Evolutionary conservation across 2,329 filamentous ascomycete genomes (phyloP).

Genomic region (Sporothrix phasma): DNA sequence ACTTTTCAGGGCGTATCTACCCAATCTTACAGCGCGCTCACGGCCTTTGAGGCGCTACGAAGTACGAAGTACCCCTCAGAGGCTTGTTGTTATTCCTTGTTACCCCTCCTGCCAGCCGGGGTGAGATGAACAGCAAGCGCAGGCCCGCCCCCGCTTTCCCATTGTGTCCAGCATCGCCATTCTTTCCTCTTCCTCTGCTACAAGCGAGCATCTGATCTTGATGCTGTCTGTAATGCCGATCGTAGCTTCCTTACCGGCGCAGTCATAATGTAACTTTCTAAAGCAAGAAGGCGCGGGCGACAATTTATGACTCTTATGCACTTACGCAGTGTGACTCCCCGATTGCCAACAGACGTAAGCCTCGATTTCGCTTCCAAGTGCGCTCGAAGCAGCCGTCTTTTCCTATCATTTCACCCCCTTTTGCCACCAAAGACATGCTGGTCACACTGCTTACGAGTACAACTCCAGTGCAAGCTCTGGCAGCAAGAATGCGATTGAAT

Average conservation of each 20-base stretch:
- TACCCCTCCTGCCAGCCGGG: not conserved
- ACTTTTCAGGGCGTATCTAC: too few relatives aligned
- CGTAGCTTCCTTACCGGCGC: not conserved
- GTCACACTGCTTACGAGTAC: too few relatives aligned
- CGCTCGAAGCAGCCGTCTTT: not conserved
- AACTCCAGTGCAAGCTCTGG: not conserved
- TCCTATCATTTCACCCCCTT: not conserved
- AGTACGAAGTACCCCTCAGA: not conserved
- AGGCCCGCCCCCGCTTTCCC: constrained; percentile 17
- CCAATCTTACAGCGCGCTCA: not conserved
- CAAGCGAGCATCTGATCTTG: not conserved
- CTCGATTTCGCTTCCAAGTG: not conserved
- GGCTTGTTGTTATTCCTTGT: too few relatives aligned
- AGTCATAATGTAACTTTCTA: not conserved
- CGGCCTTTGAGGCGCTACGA: not conserved
- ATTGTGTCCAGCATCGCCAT: constrained; percentile 8
- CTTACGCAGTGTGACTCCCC: too few relatives aligned
- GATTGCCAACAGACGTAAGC: not conserved
- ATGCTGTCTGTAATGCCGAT: not conserved
- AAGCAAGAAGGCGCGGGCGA: not conserved
- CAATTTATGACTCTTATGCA: not conserved
- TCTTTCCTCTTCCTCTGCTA: not conserved
- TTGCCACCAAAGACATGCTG: not conserved
- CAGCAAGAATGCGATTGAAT: too few relatives aligned
- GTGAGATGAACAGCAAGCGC: not conserved